Percentiles rank a stretch among this genome's conserved stretches.
phyloP scores from a whole-genome alignment of 2,329 filamentous ascomycete genomes.

The Fusarium stilboides region DNA sequence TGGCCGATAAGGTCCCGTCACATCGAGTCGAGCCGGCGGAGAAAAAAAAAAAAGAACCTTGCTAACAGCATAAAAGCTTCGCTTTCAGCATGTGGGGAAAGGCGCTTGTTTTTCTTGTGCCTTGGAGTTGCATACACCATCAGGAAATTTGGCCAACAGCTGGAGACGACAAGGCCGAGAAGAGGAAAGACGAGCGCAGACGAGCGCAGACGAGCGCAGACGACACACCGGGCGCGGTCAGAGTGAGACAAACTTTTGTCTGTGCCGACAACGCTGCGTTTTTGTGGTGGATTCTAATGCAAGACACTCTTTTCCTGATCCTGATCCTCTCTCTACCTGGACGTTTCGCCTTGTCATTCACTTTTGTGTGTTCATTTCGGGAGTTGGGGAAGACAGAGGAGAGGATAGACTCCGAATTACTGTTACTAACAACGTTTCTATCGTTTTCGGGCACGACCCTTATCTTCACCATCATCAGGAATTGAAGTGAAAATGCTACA shows the following conservation, averaged over 20 bases:
- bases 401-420: constrained; percentile 13
- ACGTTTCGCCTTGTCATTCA: background rate
- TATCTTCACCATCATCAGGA: background rate
- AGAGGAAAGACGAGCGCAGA: constrained; percentile 24
- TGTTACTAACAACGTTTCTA: constrained; percentile 8
- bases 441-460: constrained; percentile 19
- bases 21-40: constrained; percentile 12
- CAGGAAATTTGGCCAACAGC: constrained; percentile 36
- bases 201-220: constrained; percentile 13
- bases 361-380: constrained; percentile 7
- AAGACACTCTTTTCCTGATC: background rate
- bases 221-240: constrained; percentile 36
- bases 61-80: constrained; percentile 29
- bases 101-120: constrained; percentile 24
- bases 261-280: background rate
- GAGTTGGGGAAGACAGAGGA: background rate
- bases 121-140: constrained; percentile 42
- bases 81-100: constrained; percentile 50
- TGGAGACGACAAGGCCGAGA: constrained; percentile 37
- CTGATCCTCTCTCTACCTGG: too few species aligned
- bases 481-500: constrained; percentile 5
- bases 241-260: constrained; percentile 33
- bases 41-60: constrained; percentile 13
- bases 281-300: constrained; percentile 1
- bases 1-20: constrained; percentile 43